A percentile compares a stretch with the other conserved stretches of the same genome.
Evolutionary conservation across 208 protist species (phyloP).

Genomic region (Sergeia podlipaevii): DNA sequence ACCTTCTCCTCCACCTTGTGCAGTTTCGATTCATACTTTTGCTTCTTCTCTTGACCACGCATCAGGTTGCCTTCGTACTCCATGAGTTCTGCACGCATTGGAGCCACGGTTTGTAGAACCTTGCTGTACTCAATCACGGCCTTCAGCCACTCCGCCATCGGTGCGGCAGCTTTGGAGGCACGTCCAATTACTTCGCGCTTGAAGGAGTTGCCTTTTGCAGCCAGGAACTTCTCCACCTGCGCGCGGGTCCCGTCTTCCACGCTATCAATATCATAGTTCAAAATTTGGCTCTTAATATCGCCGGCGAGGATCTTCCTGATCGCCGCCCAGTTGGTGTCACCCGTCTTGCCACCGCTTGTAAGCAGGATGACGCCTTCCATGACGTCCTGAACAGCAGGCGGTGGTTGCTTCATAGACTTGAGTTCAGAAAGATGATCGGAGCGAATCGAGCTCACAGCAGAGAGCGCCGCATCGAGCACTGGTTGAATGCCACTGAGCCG

Average conservation of each 20-base stretch:
- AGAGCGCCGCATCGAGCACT: conserved; percentile 91
- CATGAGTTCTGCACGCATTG: conserved; percentile 86
- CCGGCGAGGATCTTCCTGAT: conserved; percentile 95
- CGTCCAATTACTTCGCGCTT: conserved; percentile 91
- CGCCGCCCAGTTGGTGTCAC: conserved; percentile 92
- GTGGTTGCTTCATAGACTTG: conserved; percentile 94
- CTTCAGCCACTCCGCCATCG: conserved; percentile 97
- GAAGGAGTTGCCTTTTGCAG: conserved; percentile 88
- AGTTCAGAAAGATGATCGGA: conserved; percentile 95
- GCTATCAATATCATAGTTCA: conserved; percentile 94
- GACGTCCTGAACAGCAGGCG: conserved; percentile 94
- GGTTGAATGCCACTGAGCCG: conserved; percentile 94
- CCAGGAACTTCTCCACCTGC: conserved; percentile 90
- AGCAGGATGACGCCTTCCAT: conserved; percentile 95
- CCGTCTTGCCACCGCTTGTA: conserved; percentile 26
- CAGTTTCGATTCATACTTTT: conserved; percentile 86
- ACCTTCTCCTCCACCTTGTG: conserved; percentile 93
- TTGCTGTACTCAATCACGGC: conserved; percentile 96
- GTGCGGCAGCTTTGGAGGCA: conserved; percentile 93
- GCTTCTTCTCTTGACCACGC: conserved; percentile 84
- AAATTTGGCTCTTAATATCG: conserved; percentile 94
- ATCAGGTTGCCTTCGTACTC: conserved; percentile 80
- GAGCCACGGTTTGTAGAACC: conserved; percentile 92
- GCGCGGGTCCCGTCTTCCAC: conserved; percentile 59
- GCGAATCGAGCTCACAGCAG: conserved; percentile 93